These are phyloP conservation scores for Spiraea crenata DNA, from an alignment of 331 rosid species.

Conservation along the genomic window DNA sequence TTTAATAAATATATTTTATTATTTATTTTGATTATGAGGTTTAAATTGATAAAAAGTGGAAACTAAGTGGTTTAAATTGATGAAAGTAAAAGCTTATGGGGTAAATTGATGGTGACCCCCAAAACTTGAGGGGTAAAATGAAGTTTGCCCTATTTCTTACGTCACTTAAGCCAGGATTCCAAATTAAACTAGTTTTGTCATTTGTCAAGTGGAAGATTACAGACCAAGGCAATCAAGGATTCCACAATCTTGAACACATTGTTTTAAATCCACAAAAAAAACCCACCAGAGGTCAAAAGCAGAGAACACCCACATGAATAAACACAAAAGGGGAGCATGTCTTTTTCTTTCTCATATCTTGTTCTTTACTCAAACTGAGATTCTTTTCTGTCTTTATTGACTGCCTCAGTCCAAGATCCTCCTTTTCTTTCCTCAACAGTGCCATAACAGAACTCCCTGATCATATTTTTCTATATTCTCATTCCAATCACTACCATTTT, in stretches of 20 bases:
- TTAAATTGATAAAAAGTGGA: no score
- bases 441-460: constrained; percentile 45
- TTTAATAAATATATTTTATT: no score
- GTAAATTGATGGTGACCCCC: no score
- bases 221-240: constrained; percentile 38
- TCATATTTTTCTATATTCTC: constrained; percentile 24
- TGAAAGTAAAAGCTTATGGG: no score
- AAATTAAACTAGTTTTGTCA: constrained; percentile 25
- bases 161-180: constrained; percentile 18
- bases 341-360: constrained; percentile 30
- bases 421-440: constrained; percentile 41
- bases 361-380: constrained; percentile 44
- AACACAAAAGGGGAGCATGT: constrained; percentile 25
- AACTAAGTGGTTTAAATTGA: no score
- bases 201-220: constrained; percentile 25
- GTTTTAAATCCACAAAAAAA: constrained; percentile 17
- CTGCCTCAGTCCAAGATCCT: constrained; percentile 63
- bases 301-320: constrained; percentile 34
- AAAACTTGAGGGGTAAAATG: no score
- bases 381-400: constrained; percentile 43
- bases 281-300: constrained; percentile 32
- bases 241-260: constrained; percentile 21
- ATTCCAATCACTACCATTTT: constrained; percentile 35
- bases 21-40: no score
- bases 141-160: no score